phyloP scores from a whole-genome alignment of 2,329 filamentous ascomycete species.

The Aspergillus pseudonomiae region DNA sequence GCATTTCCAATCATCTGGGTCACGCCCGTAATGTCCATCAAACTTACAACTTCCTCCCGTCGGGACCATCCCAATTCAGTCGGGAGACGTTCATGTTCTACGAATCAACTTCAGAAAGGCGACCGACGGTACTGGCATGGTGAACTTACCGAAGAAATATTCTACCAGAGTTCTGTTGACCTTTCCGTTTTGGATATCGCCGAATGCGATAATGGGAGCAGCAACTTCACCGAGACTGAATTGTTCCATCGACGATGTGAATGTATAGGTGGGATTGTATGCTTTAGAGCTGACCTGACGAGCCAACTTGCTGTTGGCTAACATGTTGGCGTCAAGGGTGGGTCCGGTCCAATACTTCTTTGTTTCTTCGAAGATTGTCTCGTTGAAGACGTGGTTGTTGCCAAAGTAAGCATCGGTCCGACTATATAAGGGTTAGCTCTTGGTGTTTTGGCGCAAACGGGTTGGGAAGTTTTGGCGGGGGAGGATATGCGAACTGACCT shows the following conservation, averaged over 20 bases:
- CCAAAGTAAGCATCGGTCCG: constrained; percentile 56
- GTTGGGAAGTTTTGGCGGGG: background rate
- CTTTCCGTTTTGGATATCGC: constrained; percentile 44
- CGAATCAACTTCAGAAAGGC: background rate
- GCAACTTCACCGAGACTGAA: constrained; percentile 57
- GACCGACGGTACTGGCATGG: constrained; percentile 41
- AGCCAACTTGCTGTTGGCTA: constrained; percentile 52
- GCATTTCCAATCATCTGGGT: constrained; percentile 17
- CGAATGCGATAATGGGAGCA: constrained; percentile 55
- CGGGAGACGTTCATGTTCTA: constrained; percentile 50
- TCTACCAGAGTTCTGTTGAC: constrained; percentile 38
- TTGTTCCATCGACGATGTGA: constrained; percentile 45
- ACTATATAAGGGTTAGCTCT: constrained; percentile 25
- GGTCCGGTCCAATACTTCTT: constrained; percentile 52
- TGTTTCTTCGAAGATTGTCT: constrained; percentile 48
- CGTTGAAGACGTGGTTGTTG: constrained; percentile 57
- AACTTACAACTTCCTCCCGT: constrained; percentile 17
- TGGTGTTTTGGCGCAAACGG: background rate
- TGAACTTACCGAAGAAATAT: constrained; percentile 25
- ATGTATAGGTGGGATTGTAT: constrained; percentile 53
- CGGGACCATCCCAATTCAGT: constrained; percentile 46
- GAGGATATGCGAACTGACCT: constrained; percentile 12
- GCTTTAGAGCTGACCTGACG: constrained; percentile 50
- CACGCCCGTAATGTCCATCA: constrained; percentile 15
- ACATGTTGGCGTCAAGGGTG: constrained; percentile 44